phyloP scores from a whole-genome alignment of 208 protist genomes.

The Leptomonas seymouri region DNA sequence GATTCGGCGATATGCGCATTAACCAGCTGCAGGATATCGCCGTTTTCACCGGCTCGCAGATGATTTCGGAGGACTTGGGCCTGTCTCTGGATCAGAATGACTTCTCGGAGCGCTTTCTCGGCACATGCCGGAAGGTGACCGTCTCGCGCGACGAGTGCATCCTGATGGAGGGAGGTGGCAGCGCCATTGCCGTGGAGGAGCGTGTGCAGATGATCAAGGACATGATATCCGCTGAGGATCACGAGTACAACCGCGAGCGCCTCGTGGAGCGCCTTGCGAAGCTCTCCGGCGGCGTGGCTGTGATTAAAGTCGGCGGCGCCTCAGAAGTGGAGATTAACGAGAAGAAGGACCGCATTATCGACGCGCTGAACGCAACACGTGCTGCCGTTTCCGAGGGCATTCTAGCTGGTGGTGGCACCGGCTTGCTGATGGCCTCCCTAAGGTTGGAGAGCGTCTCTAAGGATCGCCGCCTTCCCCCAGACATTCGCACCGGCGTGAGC shows the following conservation, averaged over 20 bases:
- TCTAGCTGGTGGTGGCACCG: slow-evolving; percentile 97
- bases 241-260: slow-evolving; percentile 98
- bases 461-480: slow-evolving; percentile 56
- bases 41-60: slow-evolving; percentile 97
- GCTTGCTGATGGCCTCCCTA: slow-evolving; percentile 94
- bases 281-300: slow-evolving; percentile 90
- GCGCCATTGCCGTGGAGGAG: slow-evolving; percentile 95
- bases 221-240: slow-evolving; percentile 92
- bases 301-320: slow-evolving; percentile 98
- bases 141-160: slow-evolving; percentile 98
- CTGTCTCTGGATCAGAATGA: slow-evolving; percentile 92
- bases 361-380: slow-evolving; percentile 99
- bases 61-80: slow-evolving; percentile 96
- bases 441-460: slow-evolving; percentile 86
- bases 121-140: slow-evolving; percentile 87
- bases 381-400: slow-evolving; percentile 99
- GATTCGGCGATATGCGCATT: slow-evolving; percentile 99
- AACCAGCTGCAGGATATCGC: slow-evolving; percentile 99
- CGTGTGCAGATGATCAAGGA: slow-evolving; percentile 97
- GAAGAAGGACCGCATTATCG: slow-evolving; percentile 99
- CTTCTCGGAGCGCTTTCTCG: slow-evolving; percentile 88
- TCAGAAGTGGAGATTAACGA: slow-evolving; percentile 99
- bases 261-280: slow-evolving; percentile 96
- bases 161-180: slow-evolving; percentile 97
- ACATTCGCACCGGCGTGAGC: slow-evolving; percentile 84